Conservation (phyloP, 2,329 filamentous ascomycete genomes). For the Sclerotiophoma versabilis region DNA sequence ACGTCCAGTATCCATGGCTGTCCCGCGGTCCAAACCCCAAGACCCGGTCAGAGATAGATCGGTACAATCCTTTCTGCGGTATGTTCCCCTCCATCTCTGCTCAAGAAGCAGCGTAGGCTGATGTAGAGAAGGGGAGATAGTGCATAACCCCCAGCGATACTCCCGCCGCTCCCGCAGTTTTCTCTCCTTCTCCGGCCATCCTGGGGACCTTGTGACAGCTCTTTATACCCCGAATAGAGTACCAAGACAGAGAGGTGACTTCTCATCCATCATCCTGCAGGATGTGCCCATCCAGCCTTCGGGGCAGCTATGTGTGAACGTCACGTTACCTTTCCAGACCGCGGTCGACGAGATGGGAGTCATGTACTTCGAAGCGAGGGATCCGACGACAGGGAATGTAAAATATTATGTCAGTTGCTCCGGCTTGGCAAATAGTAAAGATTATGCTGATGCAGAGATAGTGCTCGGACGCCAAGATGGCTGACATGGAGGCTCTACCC, state of each 20-base stretch:
- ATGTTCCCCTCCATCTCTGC: background rate
- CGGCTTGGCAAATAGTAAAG: background rate
- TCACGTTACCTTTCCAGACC: constrained; percentile 13
- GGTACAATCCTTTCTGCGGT: constrained; percentile 16
- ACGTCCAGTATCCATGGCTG: constrained; percentile 16
- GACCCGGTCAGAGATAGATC: constrained; percentile 13
- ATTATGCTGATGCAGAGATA: constrained; percentile 6
- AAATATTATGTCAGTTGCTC: constrained; percentile 4
- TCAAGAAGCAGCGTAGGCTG: background rate
- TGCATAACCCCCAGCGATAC: constrained; percentile 14
- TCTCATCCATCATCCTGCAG: constrained; percentile 5
- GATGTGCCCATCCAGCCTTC: constrained; percentile 15
- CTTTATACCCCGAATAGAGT: constrained; percentile 13
- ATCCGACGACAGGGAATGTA: constrained; percentile 10
- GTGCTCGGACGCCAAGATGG: constrained; percentile 15
- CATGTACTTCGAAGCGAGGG: constrained; percentile 17
- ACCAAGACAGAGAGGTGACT: constrained; percentile 15
- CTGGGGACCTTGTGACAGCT: constrained; percentile 14
- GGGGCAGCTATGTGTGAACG: constrained; percentile 17
- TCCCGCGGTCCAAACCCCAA: constrained; percentile 8
- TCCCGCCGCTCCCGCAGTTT: constrained; percentile 10
- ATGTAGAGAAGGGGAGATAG: constrained; percentile 5
- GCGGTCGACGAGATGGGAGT: constrained; percentile 13
- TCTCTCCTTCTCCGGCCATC: constrained; percentile 16
- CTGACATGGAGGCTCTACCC: constrained; percentile 5